Evolutionary conservation across 1,284 basidiomycete species (phyloP), one percentile per base, ranked within the genome.

Genomic region (Fomitopsis pinicola): DNA sequence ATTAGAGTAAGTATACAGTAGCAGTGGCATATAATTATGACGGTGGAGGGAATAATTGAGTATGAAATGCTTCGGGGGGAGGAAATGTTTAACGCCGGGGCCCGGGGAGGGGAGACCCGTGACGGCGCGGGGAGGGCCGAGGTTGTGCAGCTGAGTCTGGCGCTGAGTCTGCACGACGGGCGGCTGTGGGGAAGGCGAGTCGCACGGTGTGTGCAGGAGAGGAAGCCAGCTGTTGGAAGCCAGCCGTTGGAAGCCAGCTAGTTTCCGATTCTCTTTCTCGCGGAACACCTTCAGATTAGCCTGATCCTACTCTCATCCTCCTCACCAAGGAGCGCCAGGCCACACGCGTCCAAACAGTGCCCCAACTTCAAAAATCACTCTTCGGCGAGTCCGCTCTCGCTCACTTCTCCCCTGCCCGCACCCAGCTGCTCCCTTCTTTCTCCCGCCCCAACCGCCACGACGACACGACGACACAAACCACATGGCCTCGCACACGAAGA

Each of bases 401-500:
- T n/a, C 46, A 52, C 68, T 52, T 60, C 62, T 55, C 63, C 53
- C 59, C 52, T 62, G 63, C 72, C 76, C 74, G 61, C 58, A 54
- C 66, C 70, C 69, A 33, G 30, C 71, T 68, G 65, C 63, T 65
- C 68, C 67, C 67, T 63, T 69, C 70, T 68, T 64, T 67, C 71
- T 63, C 59, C 64, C 64, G 64, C 65, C 67, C 71, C 68, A 70
- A 70, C 67, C 63, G 58, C 62, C 66, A 62, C 66, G 73, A 40
- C 38, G 35, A 36, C 35, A 36, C 35, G 38, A 40, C 38, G 38
- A 40, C 38, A 40, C 14, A 8, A 10, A 8, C 9, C 38, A 14
- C 66, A 89, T 90, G 88, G 84, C 88, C 72, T 81, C 79, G 64
- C 84, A 86, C 71, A 76, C 81, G 68, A 86, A 86, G 82, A 86